Conservation (phyloP, 345 rosid species). For the Psidium friedrichsthalianum region DNA sequence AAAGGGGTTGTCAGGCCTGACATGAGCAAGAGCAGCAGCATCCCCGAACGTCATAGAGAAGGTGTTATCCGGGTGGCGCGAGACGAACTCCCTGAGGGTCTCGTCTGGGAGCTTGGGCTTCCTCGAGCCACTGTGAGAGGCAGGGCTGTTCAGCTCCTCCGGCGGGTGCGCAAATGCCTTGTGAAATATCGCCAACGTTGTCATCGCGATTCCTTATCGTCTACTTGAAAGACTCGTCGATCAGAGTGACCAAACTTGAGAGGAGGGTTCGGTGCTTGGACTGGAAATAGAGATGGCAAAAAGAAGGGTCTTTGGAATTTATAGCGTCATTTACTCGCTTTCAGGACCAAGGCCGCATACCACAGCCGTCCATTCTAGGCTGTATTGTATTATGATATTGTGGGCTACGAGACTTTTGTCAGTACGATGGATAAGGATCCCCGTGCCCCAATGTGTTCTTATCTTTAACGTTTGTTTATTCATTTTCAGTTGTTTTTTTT, state of each 20-base stretch:
- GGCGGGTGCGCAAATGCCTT: conserved; percentile 74
- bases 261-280: neutral
- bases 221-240: neutral
- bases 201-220: neutral
- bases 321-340: neutral
- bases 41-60: conserved; percentile 62
- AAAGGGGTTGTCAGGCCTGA: conserved; percentile 18
- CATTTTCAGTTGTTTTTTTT: too few relatives aligned
- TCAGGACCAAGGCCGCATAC: neutral
- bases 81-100: conserved; percentile 51
- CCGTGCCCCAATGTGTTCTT: neutral
- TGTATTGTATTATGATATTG: neutral
- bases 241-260: neutral
- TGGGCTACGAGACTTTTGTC: neutral
- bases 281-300: neutral
- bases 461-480: neutral
- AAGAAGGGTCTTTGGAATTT: neutral
- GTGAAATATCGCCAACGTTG: conserved; percentile 90
- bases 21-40: conserved; percentile 61
- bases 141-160: conserved; percentile 86
- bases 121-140: conserved; percentile 28
- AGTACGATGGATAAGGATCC: neutral
- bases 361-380: neutral
- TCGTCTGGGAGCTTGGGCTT: conserved; percentile 59
- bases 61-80: conserved; percentile 36